These are phyloP conservation scores for Strobilomyces echinocephalus DNA, from an alignment of 768 basidiomycete species.

Conservation along the genomic window DNA sequence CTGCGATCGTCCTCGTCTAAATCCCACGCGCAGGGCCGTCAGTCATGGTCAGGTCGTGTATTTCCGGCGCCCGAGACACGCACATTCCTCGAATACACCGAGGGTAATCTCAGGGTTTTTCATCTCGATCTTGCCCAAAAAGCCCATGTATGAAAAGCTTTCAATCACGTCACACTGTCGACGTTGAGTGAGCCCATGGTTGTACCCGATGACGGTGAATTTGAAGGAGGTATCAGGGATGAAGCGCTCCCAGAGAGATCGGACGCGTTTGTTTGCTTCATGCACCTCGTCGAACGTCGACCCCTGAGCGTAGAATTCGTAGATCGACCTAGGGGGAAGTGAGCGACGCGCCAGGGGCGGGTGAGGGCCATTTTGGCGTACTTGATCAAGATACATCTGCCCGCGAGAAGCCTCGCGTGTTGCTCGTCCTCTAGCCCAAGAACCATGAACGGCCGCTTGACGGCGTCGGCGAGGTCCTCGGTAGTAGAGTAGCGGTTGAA, in stretches of 20 bases:
- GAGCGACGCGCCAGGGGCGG: neutral
- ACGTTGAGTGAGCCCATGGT: slow-evolving; percentile 65
- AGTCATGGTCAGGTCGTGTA: neutral
- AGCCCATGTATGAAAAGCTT: slow-evolving; percentile 80
- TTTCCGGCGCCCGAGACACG: slow-evolving; percentile 19
- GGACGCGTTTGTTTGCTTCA: slow-evolving; percentile 39
- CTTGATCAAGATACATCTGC: slow-evolving; percentile 82
- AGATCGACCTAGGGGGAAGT: slow-evolving; percentile 52
- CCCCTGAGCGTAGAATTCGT: slow-evolving; percentile 74
- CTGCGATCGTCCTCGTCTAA: slow-evolving; percentile 51
- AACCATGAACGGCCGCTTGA: slow-evolving; percentile 67
- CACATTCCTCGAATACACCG: slow-evolving; percentile 86
- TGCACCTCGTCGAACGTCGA: slow-evolving; percentile 69
- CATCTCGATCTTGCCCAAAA: slow-evolving; percentile 78
- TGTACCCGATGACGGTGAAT: slow-evolving; percentile 70
- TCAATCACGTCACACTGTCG: slow-evolving; percentile 68
- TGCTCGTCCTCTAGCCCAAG: slow-evolving; percentile 64
- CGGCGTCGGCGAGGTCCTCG: slow-evolving; percentile 43
- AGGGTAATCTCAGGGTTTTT: slow-evolving; percentile 69
- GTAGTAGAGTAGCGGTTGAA: slow-evolving; percentile 38
- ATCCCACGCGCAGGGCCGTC: neutral
- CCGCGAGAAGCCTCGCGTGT: slow-evolving; percentile 68
- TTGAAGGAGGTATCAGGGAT: slow-evolving; percentile 71
- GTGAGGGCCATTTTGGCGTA: slow-evolving; percentile 30
- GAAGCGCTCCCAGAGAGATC: slow-evolving; percentile 53